Percentiles rank a stretch among this genome's conserved stretches.
These are phyloP conservation scores for Pistacia vera DNA, from an alignment of 345 rosid species.

Conservation along the genomic window DNA sequence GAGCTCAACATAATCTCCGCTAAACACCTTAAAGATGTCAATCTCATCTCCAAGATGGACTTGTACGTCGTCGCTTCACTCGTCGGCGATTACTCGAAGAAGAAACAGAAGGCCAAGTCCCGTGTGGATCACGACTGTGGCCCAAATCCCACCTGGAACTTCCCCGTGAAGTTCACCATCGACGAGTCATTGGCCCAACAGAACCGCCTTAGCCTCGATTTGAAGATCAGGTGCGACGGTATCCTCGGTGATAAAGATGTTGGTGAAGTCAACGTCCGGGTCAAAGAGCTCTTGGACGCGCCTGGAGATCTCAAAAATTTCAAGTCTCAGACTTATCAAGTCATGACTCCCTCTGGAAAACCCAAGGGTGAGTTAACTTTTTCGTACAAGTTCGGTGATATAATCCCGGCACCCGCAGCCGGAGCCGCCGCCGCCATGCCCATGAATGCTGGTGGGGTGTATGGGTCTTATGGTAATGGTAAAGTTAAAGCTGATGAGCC, in stretches of 20 bases:
- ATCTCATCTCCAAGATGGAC: constrained; percentile 76
- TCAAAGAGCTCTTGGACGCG: constrained; percentile 57
- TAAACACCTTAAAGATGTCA: constrained; percentile 65
- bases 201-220: constrained; percentile 50
- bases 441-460: constrained; percentile 13
- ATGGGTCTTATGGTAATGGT: too few relatives aligned
- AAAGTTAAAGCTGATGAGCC: constrained; percentile 16
- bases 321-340: constrained; percentile 64
- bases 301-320: constrained; percentile 28
- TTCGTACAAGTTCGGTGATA: constrained; percentile 59
- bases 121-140: constrained; percentile 50
- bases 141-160: constrained; percentile 69
- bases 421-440: neutral
- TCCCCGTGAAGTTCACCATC: constrained; percentile 57
- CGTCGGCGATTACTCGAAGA: constrained; percentile 42
- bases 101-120: constrained; percentile 48
- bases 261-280: constrained; percentile 75
- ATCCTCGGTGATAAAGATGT: constrained; percentile 65
- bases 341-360: constrained; percentile 65
- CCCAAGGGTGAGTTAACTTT: constrained; percentile 68
- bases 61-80: constrained; percentile 68
- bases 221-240: constrained; percentile 73
- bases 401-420: neutral
- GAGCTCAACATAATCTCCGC: constrained; percentile 76
- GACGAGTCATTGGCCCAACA: constrained; percentile 44